Evolutionary conservation across 768 basidiomycete genomes (phyloP).

Genomic region (Collybiopsis luxurians): DNA sequence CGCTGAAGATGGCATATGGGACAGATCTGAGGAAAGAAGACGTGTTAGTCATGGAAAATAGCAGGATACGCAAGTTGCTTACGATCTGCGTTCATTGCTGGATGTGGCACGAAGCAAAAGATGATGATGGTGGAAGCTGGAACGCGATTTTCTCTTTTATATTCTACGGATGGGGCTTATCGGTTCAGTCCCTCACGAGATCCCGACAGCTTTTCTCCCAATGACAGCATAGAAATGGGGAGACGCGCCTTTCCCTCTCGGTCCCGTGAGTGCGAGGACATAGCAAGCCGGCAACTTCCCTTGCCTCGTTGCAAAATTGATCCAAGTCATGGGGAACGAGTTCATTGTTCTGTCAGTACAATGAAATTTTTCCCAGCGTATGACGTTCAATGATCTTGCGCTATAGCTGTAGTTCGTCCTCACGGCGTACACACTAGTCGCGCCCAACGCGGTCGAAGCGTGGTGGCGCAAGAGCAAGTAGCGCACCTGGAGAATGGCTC

Average conservation of each 20-base stretch:
- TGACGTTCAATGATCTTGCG: too few species aligned
- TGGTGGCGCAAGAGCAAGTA: too few species aligned
- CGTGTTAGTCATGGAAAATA: not conserved
- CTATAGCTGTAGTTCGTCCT: too few species aligned
- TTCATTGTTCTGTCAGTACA: too few species aligned
- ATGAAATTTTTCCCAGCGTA: too few species aligned
- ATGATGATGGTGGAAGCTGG: not conserved
- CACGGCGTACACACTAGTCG: too few species aligned
- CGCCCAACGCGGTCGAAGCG: too few species aligned
- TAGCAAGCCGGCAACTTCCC: conserved; percentile 5
- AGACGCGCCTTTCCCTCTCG: not conserved
- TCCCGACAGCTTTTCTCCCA: not conserved
- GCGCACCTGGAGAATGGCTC: too few species aligned
- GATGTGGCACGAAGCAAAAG: not conserved
- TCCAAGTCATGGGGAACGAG: too few species aligned
- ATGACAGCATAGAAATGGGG: not conserved
- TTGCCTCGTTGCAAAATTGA: conserved; percentile 1
- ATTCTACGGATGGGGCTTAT: not conserved
- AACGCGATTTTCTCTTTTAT: not conserved
- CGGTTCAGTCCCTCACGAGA: not conserved
- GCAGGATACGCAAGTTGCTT: not conserved
- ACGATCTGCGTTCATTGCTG: not conserved
- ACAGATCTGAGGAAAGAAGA: not conserved
- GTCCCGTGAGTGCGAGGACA: not conserved
- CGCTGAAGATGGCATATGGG: not conserved